Conservation (phyloP, 257 asterid genomes). For the Solanum virginianum region DNA sequence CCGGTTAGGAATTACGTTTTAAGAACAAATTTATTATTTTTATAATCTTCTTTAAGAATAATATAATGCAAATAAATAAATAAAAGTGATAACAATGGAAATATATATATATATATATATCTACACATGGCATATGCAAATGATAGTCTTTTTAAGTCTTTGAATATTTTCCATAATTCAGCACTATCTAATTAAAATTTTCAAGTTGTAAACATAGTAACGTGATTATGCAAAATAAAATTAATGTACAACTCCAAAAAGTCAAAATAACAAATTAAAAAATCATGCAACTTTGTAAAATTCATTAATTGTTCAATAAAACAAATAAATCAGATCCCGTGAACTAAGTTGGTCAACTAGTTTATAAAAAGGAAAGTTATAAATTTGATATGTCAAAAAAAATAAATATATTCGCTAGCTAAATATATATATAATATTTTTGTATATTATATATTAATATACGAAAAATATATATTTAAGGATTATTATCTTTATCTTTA, state of each 20-base stretch:
- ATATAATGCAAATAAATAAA: neutral
- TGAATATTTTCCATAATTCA: neutral
- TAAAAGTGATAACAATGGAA: neutral
- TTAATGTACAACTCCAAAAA: neutral
- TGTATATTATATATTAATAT: too few relatives aligned
- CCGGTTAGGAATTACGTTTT: neutral
- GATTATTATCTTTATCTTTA: too few relatives aligned
- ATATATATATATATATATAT: neutral
- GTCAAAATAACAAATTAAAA: neutral
- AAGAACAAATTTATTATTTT: neutral
- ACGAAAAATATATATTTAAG: too few relatives aligned
- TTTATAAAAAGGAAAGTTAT: neutral
- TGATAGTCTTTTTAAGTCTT: neutral
- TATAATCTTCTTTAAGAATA: neutral
- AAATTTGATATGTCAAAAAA: neutral
- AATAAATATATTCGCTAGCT: neutral
- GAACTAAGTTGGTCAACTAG: neutral
- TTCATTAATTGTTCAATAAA: neutral
- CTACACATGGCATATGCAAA: neutral
- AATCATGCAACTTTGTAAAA: neutral
- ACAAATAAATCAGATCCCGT: neutral
- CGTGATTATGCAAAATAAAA: neutral
- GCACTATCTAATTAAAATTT: neutral
- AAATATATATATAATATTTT: too few relatives aligned
- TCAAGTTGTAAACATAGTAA: neutral